Base-by-base conservation (phyloP, 257 asterid genomes). In the Nicotiana knightiana region DNA sequence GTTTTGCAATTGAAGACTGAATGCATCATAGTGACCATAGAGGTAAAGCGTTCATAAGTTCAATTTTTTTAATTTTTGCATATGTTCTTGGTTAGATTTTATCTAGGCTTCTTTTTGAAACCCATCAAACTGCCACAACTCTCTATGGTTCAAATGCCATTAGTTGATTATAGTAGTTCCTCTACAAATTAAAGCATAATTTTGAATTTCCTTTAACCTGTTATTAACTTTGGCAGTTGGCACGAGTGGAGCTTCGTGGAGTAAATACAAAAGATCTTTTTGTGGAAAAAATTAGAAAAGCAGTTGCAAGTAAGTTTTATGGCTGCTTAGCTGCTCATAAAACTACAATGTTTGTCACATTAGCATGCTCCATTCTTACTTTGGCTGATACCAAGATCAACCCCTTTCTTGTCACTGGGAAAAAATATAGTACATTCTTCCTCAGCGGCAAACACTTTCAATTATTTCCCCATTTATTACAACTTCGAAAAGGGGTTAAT, bases 271-370 rank as follows among this genome's bases (percentile, higher is more conserved):
- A 87, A 85, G 91, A 90, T 54, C 88, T 89, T 18, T 93, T 96
- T 85, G 92, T 93, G 81, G 84, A 82, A 85, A 90, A 86, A 87
- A 87, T 96, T 83, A 92, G 89, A 82, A 93, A 91, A 84, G 98
- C 97, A 83, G 79, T 89, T 79, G 88, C 89, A 78, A 86, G 99
- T 96, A 87, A 88, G 95, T 88, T 53, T 15, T 66, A 54, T 58
- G 33, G 35, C 37, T 76, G 30, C 57, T 53, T 13, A 73, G 79
- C 43, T 73, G 24, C 63, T 51, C 26, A 71, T 71, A 46, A 24
- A 46, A 46, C 59, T 71, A 71, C 3, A 24, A 12, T 46, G 24
- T 46, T 71, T 71, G 59, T 46, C 78, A 21, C 37, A 43, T 71
- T 73, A 62, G 30, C 43, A 24, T 4, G 39, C 58, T 73, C 62